phyloP scores from a whole-genome alignment of 345 rosid genomes.

The Sapria himalayana region DNA sequence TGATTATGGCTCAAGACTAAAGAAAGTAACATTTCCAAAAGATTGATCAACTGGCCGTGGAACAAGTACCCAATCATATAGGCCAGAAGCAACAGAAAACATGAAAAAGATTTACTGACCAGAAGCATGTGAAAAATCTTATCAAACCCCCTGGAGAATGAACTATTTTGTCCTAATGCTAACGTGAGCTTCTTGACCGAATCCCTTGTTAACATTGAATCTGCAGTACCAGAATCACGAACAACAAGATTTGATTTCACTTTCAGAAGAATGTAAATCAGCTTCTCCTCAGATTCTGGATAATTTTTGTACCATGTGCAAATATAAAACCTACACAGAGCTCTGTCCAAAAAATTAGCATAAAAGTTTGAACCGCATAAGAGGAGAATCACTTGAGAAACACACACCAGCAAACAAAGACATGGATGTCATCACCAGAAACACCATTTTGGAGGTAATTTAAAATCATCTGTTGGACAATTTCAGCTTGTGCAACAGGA shows the following conservation, averaged over 20 bases:
- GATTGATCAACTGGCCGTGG: too few species aligned
- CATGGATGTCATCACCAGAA: constrained; percentile 58
- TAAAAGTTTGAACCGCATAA: constrained; percentile 3
- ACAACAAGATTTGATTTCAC: constrained; percentile 63
- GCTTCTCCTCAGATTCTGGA: constrained; percentile 49
- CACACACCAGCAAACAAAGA: constrained; percentile 75
- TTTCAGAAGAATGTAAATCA: constrained; percentile 50
- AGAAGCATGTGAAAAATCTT: constrained; percentile 90
- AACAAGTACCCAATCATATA: too few species aligned
- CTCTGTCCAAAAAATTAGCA: constrained; percentile 9
- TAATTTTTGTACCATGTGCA: constrained; percentile 93
- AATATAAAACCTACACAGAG: constrained; percentile 64
- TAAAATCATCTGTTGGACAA: constrained; percentile 71
- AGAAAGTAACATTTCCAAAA: too few species aligned
- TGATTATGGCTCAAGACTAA: too few species aligned
- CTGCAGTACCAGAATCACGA: constrained; percentile 47
- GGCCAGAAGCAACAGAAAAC: too few species aligned
- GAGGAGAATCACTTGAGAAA: constrained; percentile 7
- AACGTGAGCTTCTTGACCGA: constrained; percentile 62
- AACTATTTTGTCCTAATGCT: constrained; percentile 74
- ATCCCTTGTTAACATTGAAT: constrained; percentile 46
- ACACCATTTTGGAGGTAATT: constrained; percentile 77
- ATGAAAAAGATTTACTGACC: constrained; percentile 32
- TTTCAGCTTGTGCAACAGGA: constrained; percentile 39
- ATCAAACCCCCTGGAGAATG: constrained; percentile 92